Evolutionary conservation across 495 filamentous ascomycete species (phyloP), one percentile per base, ranked within the genome.

Genomic region (Neurospora tetrasperma): DNA sequence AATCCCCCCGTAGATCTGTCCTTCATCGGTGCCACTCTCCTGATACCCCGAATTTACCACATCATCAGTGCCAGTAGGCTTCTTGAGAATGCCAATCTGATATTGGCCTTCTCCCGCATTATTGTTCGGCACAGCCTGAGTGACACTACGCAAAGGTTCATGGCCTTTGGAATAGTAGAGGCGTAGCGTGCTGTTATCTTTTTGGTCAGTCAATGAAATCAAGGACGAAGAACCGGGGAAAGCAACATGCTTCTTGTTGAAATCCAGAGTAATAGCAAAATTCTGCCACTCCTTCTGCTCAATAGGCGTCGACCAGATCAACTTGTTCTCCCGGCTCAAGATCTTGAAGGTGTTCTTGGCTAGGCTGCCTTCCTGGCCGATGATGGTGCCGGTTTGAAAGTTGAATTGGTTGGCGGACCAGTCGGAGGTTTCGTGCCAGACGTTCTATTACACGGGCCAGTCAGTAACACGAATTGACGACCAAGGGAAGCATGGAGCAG

Each of bases 321-420:
- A 78, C 72, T 79, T 78, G 79, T 86, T 86, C 72, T 82, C 75
- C 12, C 84, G 81, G 78, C 85, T 79, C 14, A 87, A 75, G 16
- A 87, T 75, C 78, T 87, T 85, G 78, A 93, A 97, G 0, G 92
- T 94, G 75, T 96, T 94, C 82, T 93, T 93, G 16, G 91, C 89
- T 85, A 97, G 86, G 5, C 5, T 14, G 76, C 89, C 89, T 20
- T 89, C 89, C 87, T 93, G 90, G 70, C 83, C 82, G 68, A 86
- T 78, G 74, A 87, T 82, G 14, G 83, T 81, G 71, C 87, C 87
- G 3, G 80, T 77, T 77, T 88, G 82, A 73, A 89, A 83, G 69
- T 87, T 87, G 81, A 87, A 88, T 70, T 88, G 84, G 78, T 89
- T 87, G 54, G 82, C 79, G 70, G 81, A 83, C 79, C 85, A 89